Evolutionary conservation across 139 green algal genomes (phyloP).

Genomic region (Mesostigma viride): DNA sequence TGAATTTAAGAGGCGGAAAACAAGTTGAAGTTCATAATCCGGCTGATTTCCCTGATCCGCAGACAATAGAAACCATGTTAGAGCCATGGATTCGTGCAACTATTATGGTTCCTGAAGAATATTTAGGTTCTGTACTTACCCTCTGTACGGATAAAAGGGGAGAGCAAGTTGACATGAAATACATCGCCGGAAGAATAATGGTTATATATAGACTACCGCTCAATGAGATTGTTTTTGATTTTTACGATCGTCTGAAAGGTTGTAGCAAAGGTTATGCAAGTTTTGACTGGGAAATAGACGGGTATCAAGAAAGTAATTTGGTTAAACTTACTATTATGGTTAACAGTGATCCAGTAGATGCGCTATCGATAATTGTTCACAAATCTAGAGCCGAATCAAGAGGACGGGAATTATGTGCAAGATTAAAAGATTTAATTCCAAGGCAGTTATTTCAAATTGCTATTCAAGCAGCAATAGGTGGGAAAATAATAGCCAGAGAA

Average conservation of each 20-base stretch:
- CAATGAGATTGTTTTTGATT: conserved; percentile 88
- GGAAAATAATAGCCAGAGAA: too few species aligned
- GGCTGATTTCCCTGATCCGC: conserved; percentile 61
- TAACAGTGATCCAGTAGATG: too few species aligned
- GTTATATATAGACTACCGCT: conserved; percentile 51
- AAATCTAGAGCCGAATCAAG: too few species aligned
- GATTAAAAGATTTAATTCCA: too few species aligned
- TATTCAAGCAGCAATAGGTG: too few species aligned
- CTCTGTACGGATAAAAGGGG: not conserved
- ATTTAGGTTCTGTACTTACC: not conserved
- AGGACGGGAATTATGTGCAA: too few species aligned
- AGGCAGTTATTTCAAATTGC: too few species aligned
- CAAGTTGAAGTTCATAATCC: conserved; percentile 44
- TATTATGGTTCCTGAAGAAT: conserved; percentile 39
- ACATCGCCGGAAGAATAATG: too few species aligned
- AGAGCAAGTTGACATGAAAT: not conserved
- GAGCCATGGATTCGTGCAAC: conserved; percentile 81
- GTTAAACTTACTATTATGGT: too few species aligned
- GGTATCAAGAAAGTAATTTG: too few species aligned
- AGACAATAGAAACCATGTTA: conserved; percentile 49
- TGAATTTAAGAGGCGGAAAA: conserved; percentile 7
- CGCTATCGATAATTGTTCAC: too few species aligned
- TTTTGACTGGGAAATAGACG: conserved; percentile 6
- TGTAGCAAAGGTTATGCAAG: conserved; percentile 50
- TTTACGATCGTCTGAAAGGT: conserved; percentile 89